These are phyloP conservation scores for Trichoderma aggressivum DNA, from an alignment of 2,329 filamentous ascomycete species.

Conservation along the genomic window DNA sequence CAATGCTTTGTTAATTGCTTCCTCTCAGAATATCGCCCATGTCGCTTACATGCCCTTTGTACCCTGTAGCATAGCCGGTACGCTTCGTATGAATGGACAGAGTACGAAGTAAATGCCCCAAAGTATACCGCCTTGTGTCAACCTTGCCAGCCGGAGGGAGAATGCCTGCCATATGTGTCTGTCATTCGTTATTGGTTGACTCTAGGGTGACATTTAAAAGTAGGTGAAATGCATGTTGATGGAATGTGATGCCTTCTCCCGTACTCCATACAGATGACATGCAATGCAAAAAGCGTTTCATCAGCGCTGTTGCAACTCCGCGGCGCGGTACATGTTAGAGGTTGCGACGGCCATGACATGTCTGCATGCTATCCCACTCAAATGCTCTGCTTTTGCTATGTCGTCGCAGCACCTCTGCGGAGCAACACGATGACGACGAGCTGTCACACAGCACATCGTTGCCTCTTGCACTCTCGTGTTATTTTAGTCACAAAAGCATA, in stretches of 20 bases:
- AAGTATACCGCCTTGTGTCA: not conserved
- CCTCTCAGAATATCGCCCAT: too few species aligned
- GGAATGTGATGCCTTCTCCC: not conserved
- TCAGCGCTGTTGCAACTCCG: not conserved
- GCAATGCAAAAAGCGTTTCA: not conserved
- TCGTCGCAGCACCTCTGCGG: not conserved
- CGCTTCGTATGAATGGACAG: not conserved
- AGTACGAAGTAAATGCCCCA: not conserved
- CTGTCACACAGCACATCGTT: not conserved
- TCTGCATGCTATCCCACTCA: not conserved
- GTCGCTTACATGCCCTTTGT: not conserved
- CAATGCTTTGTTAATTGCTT: not conserved
- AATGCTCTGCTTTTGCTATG: not conserved
- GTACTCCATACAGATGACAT: not conserved
- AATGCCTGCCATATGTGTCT: too few species aligned
- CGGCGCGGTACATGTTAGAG: not conserved
- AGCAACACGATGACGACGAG: not conserved
- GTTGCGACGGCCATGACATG: conserved; percentile 5
- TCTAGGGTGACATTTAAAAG: not conserved
- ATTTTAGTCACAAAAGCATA: not conserved
- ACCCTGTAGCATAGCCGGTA: too few species aligned
- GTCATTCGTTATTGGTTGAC: not conserved
- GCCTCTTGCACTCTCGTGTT: not conserved
- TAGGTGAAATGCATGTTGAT: not conserved
- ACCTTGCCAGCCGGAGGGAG: not conserved